Evolutionary conservation across 1,139 yeast species (phyloP).

Genomic region (Waltiozyma sp.): DNA sequence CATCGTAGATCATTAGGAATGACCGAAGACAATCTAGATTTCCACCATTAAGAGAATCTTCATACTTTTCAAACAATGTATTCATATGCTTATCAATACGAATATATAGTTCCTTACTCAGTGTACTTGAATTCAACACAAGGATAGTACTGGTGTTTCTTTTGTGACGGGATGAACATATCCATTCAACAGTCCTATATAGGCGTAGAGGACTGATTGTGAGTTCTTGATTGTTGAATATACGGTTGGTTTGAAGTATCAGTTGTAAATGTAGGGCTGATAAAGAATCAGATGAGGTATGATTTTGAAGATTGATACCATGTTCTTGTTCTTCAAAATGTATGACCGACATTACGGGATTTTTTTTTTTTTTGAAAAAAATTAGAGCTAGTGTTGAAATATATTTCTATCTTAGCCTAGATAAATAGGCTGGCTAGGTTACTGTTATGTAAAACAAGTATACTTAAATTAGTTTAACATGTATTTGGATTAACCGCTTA

Average conservation of each 20-base stretch:
- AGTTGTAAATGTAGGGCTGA: slow-evolving; percentile 1
- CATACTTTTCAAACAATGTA: not conserved
- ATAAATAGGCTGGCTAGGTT: too few species aligned
- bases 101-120: not conserved
- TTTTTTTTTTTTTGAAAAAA: too few species aligned
- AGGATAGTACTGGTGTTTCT: too few species aligned
- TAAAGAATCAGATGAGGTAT: too few species aligned
- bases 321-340: too few species aligned
- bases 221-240: not conserved
- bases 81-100: not conserved
- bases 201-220: not conserved
- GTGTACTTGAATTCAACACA: not conserved
- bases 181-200: not conserved
- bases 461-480: too few species aligned
- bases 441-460: too few species aligned
- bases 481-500: too few species aligned
- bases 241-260: slow-evolving; percentile 4
- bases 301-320: too few species aligned
- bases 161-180: not conserved
- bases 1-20: not conserved
- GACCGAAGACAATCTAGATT: not conserved
- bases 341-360: too few species aligned
- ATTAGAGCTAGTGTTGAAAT: too few species aligned
- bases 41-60: not conserved
- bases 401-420: too few species aligned